phyloP scores from a whole-genome alignment of 2,329 filamentous ascomycete genomes.

The Biscogniauxia marginata region DNA sequence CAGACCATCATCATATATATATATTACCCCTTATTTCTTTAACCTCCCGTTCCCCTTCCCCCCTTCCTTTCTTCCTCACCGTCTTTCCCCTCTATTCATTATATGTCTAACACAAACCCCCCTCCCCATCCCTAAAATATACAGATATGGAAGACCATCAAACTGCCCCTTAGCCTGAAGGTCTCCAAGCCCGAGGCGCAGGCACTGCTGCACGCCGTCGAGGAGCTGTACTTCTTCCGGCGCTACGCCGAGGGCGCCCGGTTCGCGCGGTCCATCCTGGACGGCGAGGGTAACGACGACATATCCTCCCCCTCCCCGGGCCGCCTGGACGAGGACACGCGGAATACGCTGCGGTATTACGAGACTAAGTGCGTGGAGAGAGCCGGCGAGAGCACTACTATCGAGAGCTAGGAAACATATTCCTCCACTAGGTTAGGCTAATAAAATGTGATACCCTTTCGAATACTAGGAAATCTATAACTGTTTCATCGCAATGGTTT shows the following conservation, averaged over 20 bases:
- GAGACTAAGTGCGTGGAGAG: slow-evolving; percentile 40
- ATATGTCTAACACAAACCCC: not conserved
- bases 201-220: slow-evolving; percentile 53
- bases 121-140: not conserved
- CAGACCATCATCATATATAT: no score
- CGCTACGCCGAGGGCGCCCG: slow-evolving; percentile 45
- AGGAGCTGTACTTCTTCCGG: slow-evolving; percentile 57
- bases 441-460: no score
- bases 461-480: no score
- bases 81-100: not conserved
- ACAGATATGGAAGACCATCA: slow-evolving; percentile 45
- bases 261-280: slow-evolving; percentile 39
- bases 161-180: slow-evolving; percentile 38
- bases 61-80: not conserved
- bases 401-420: no score
- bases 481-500: no score
- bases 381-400: not conserved
- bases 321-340: slow-evolving; percentile 45
- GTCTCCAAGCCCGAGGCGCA: slow-evolving; percentile 48
- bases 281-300: slow-evolving; percentile 16
- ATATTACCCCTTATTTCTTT: not conserved
- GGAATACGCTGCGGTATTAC: slow-evolving; percentile 41
- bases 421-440: no score
- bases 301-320: not conserved
- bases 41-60: not conserved